A percentile compares a stretch with the other conserved stretches of the same genome.
Evolutionary conservation across 1,284 basidiomycete genomes (phyloP).

Genomic region (Wallemia hederae): DNA sequence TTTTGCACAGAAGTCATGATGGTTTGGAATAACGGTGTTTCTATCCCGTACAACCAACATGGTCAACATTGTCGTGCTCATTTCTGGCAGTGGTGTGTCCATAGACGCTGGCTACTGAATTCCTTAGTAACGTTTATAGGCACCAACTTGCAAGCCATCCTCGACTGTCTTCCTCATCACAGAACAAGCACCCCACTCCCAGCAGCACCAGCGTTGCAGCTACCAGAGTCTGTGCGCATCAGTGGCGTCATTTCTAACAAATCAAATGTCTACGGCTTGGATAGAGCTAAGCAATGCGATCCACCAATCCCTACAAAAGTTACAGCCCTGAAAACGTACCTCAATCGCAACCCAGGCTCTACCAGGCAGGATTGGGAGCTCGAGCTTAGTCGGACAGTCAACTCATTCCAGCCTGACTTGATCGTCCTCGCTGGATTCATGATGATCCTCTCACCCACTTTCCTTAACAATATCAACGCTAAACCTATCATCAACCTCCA

Average conservation of each 20-base stretch:
- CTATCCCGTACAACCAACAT: slow-evolving; percentile 8
- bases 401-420: slow-evolving; percentile 37
- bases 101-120: slow-evolving; percentile 5
- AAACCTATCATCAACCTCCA: slow-evolving; percentile 65
- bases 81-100: slow-evolving; percentile 49
- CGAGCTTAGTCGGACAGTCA: slow-evolving; percentile 44
- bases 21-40: too few relatives aligned
- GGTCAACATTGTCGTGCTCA: slow-evolving; percentile 28
- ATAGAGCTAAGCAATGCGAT: slow-evolving; percentile 34
- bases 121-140: slow-evolving; percentile 23
- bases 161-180: slow-evolving; percentile 33
- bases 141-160: slow-evolving; percentile 79
- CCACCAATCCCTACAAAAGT: slow-evolving; percentile 58
- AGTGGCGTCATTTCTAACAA: slow-evolving; percentile 69
- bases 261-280: slow-evolving; percentile 67
- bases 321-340: slow-evolving; percentile 56
- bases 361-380: slow-evolving; percentile 62
- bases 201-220: slow-evolving; percentile 5
- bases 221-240: slow-evolving; percentile 19
- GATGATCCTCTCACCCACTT: slow-evolving; percentile 42
- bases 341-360: slow-evolving; percentile 39
- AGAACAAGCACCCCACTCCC: slow-evolving; percentile 27
- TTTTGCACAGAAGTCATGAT: not conserved
- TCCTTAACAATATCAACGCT: slow-evolving; percentile 21
- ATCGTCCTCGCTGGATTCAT: slow-evolving; percentile 92